Percentiles rank a stretch among this genome's conserved stretches.
Evolutionary conservation across 2,329 filamentous ascomycete species (phyloP).

Genomic region (Chrysosporium keratinophilum): DNA sequence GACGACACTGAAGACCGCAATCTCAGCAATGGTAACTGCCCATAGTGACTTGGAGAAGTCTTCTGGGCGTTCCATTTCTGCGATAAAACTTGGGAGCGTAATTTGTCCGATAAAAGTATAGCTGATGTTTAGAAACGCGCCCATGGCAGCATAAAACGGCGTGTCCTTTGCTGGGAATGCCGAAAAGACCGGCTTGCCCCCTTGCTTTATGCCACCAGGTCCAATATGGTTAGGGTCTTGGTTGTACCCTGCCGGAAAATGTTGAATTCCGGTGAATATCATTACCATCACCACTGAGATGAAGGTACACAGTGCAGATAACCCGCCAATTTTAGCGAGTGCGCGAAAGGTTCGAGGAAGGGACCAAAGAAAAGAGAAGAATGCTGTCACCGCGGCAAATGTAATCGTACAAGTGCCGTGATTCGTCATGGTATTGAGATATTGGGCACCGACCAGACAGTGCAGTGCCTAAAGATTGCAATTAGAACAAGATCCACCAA

Average conservation of each 20-base stretch:
- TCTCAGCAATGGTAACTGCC: slow-evolving; percentile 77
- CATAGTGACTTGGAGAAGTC: slow-evolving; percentile 92
- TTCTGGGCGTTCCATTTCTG: slow-evolving; percentile 70
- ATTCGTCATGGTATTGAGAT: slow-evolving; percentile 77
- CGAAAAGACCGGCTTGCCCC: slow-evolving; percentile 57
- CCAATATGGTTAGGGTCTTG: slow-evolving; percentile 35
- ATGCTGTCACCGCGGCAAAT: slow-evolving; percentile 62
- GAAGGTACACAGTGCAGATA: slow-evolving; percentile 80
- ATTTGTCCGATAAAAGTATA: slow-evolving; percentile 97
- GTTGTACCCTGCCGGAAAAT: slow-evolving; percentile 59
- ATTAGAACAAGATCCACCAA: background rate
- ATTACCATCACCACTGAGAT: slow-evolving; percentile 75
- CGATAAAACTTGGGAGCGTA: slow-evolving; percentile 86
- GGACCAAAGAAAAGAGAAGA: slow-evolving; percentile 68
- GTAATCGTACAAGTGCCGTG: slow-evolving; percentile 65
- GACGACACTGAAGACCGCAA: slow-evolving; percentile 75
- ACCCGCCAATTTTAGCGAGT: slow-evolving; percentile 66
- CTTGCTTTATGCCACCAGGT: slow-evolving; percentile 21
- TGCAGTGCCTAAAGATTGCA: slow-evolving; percentile 52
- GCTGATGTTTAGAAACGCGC: slow-evolving; percentile 86
- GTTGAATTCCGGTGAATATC: slow-evolving; percentile 68
- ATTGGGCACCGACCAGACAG: slow-evolving; percentile 73
- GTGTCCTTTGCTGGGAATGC: slow-evolving; percentile 59
- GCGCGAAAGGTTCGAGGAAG: slow-evolving; percentile 76
- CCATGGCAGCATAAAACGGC: slow-evolving; percentile 71